Conservation (phyloP, 805 yeast genomes). For the Saccharomyces cerevisiae region DNA sequence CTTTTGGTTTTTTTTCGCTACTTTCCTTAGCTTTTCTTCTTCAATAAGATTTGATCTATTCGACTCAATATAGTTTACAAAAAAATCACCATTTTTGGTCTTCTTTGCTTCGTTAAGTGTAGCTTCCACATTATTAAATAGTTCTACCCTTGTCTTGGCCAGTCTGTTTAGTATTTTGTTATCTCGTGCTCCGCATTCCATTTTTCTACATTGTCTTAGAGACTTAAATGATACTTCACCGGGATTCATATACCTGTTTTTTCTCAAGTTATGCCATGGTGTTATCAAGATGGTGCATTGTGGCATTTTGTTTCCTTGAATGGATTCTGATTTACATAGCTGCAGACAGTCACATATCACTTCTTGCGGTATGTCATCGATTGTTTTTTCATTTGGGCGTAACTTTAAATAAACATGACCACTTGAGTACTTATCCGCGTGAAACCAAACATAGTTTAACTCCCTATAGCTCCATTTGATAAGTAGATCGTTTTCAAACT, state of each 20-base stretch:
- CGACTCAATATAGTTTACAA: constrained; percentile 10
- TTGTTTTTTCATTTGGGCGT: constrained; percentile 36
- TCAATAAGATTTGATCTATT: constrained; percentile 16
- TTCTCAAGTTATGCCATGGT: constrained; percentile 61
- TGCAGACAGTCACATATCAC: constrained; percentile 55
- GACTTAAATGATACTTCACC: constrained; percentile 74
- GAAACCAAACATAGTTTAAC: constrained; percentile 61
- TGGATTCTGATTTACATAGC: constrained; percentile 68
- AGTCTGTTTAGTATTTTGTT: constrained; percentile 53
- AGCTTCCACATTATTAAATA: constrained; percentile 27
- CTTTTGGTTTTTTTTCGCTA: constrained; percentile 13
- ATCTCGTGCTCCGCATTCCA: constrained; percentile 47
- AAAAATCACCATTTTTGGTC: constrained; percentile 22
- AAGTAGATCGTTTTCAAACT: constrained; percentile 55
- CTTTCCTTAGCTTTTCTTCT: constrained; percentile 18
- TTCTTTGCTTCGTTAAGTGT: constrained; percentile 26
- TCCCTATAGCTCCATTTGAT: constrained; percentile 57
- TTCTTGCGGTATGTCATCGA: constrained; percentile 44
- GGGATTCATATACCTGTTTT: constrained; percentile 62
- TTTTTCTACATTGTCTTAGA: constrained; percentile 43
- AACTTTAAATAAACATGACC: constrained; percentile 69
- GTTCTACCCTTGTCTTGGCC: constrained; percentile 56
- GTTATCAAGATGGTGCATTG: constrained; percentile 63
- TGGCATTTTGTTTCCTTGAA: constrained; percentile 62
- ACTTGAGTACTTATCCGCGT: constrained; percentile 66